Conservation (phyloP, 805 yeast genomes). For the Candida dajiaensis region DNA sequence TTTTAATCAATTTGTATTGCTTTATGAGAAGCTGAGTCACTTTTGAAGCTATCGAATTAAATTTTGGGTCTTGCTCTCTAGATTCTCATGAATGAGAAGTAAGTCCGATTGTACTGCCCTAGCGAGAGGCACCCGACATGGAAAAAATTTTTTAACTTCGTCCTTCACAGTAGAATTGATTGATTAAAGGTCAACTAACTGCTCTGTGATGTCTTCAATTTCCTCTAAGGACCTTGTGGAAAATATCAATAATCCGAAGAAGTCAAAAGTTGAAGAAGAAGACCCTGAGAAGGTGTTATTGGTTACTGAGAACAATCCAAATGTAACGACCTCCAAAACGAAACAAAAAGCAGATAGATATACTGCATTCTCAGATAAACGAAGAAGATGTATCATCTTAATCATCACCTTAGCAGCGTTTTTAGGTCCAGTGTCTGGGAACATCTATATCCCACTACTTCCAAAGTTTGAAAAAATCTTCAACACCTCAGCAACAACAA, state of each 20-base stretch:
- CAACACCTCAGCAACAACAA: slow-evolving; percentile 33
- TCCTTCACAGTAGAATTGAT: too few species aligned
- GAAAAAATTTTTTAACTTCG: too few species aligned
- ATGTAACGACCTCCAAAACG: neutral
- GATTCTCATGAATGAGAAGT: too few species aligned
- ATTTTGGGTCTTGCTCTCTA: too few species aligned
- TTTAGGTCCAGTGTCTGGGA: slow-evolving; percentile 52
- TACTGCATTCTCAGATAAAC: slow-evolving; percentile 29
- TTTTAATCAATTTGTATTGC: too few species aligned
- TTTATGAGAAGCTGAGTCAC: too few species aligned
- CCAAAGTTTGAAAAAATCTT: slow-evolving; percentile 39
- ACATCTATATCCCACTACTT: slow-evolving; percentile 49
- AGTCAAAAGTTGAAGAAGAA: neutral
- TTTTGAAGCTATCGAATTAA: too few species aligned
- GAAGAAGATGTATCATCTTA: slow-evolving; percentile 29
- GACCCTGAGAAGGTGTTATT: neutral
- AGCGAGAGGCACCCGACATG: too few species aligned
- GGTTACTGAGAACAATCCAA: neutral
- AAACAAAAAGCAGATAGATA: slow-evolving; percentile 8
- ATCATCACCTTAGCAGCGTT: slow-evolving; percentile 45
- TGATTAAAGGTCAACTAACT: too few species aligned
- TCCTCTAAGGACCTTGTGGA: neutral
- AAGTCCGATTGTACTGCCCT: too few species aligned
- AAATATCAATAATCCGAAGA: neutral
- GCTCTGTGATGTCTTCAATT: neutral